These are phyloP conservation scores for Gracilariopsis chorda DNA, from an alignment of 23 red algal species.

Conservation along the genomic window DNA sequence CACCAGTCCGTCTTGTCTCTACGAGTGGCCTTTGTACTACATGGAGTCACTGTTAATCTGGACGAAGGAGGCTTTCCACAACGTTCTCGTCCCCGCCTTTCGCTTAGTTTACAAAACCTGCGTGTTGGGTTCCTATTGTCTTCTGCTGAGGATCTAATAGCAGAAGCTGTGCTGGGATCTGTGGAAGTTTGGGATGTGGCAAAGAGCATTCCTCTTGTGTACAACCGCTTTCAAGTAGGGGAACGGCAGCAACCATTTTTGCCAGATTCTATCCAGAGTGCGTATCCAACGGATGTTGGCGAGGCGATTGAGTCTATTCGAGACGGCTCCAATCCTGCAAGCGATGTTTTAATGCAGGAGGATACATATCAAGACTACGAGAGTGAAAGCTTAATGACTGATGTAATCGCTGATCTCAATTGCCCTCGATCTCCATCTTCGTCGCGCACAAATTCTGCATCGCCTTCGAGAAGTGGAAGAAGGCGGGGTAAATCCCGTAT, in stretches of 20 bases:
- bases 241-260: background rate
- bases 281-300: conserved; percentile 30
- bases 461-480: background rate
- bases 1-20: background rate
- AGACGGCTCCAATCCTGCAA: conserved; percentile 56
- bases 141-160: background rate
- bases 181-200: conserved; percentile 54
- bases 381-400: background rate
- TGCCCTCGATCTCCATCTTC: background rate
- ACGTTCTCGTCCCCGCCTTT: background rate
- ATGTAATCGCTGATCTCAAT: background rate
- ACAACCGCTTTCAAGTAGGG: conserved; percentile 9
- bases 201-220: conserved; percentile 16
- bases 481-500: background rate
- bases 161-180: conserved; percentile 46
- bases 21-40: conserved; percentile 47
- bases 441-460: background rate
- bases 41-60: conserved; percentile 41
- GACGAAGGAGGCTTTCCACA: conserved; percentile 32
- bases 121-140: conserved; percentile 30
- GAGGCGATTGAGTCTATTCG: conserved; percentile 58
- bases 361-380: background rate
- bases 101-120: conserved; percentile 33
- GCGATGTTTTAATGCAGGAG: conserved; percentile 22
- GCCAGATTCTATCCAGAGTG: background rate